Evolutionary conservation across 1,284 basidiomycete genomes (phyloP), one percentile per base, ranked within the genome.

Genomic region (Microbotryum saponariae): DNA sequence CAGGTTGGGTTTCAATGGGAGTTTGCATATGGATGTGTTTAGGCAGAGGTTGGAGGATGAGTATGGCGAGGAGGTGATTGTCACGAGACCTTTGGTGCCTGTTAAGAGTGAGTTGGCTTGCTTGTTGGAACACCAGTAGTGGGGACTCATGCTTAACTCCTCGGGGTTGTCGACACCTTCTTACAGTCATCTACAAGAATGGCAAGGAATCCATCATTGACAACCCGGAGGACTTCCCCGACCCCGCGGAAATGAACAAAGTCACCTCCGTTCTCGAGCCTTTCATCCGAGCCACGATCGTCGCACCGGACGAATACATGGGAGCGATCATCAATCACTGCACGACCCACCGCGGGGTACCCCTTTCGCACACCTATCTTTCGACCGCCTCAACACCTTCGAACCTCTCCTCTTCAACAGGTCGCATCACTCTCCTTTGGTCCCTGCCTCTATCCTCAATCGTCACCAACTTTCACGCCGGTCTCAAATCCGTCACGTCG

Each of bases 21-120:
- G 91, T 2, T 77, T 99, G 62, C 96, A 98, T 74, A 91, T 98
- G 86, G 96, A 98, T 70, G 91, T 96, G 48, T 93, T 94, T 74
- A 84, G 91, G 37, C 94, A 98, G 75, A 83, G 96, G 16, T 80
- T 99, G 7, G 94, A 97, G 75, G 96, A 99, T 74, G 96, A 99
- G 75, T 93, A 97, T 71, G 85, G 89, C 18, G 62, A 62, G 37
- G 72, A 74, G 58, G 72, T 73, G 8, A 70, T 73, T 51, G 68
- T 73, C 63, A 97, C 92, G 6, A 88, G 91, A 1, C 93, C 92
- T 1, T 92, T 91, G 3, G 92, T 96, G 45, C 91, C 92, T 18
- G 92, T 92, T 75, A 88, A 89, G 79, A 78, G 91, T 89, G 63
- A 71, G 81, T 70, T 25, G 16, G 4, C 20, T n/a, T 21, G 21